phyloP scores from a whole-genome alignment of 352 stramenopile species.

The Phytophthora sansomeana region DNA sequence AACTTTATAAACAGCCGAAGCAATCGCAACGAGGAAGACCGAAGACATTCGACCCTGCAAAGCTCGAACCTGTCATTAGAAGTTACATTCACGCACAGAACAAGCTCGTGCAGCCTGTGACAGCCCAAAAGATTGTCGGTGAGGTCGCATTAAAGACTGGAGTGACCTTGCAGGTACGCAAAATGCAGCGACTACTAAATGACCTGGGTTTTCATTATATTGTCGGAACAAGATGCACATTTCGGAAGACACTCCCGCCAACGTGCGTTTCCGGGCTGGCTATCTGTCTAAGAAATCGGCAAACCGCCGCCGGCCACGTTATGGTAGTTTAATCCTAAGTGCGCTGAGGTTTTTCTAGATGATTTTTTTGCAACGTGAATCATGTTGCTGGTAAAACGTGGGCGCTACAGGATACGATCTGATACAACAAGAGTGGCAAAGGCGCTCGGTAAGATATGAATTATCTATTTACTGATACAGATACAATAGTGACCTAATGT shows the following conservation, averaged over 20 bases:
- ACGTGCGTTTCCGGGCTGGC: background rate
- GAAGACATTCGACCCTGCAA: background rate
- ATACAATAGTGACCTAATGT: background rate
- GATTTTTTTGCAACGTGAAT: conserved; percentile 8
- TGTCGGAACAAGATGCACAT: background rate
- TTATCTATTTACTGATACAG: background rate
- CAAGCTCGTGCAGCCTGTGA: background rate
- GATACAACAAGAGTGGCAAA: conserved; percentile 3
- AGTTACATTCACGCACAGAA: conserved; percentile 6
- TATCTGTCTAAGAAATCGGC: background rate
- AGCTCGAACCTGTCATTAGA: background rate
- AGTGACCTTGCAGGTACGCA: background rate
- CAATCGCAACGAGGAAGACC: background rate
- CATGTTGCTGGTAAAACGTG: conserved; percentile 1
- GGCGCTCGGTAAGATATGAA: conserved; percentile 9
- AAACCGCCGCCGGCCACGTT: background rate
- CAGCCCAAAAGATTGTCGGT: background rate
- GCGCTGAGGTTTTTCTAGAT: background rate
- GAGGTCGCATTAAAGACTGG: background rate
- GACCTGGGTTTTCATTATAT: conserved; percentile 2
- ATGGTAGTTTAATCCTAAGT: background rate
- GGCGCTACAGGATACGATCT: conserved; percentile 7
- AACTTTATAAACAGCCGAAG: conserved; percentile 2
- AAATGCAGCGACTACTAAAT: background rate
- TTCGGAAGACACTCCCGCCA: background rate